Percentiles rank a stretch among this genome's conserved stretches.
These are phyloP conservation scores for Climacium dendroides DNA, from an alignment of 225 moss, liverwort and hornwort species.

Conservation along the genomic window DNA sequence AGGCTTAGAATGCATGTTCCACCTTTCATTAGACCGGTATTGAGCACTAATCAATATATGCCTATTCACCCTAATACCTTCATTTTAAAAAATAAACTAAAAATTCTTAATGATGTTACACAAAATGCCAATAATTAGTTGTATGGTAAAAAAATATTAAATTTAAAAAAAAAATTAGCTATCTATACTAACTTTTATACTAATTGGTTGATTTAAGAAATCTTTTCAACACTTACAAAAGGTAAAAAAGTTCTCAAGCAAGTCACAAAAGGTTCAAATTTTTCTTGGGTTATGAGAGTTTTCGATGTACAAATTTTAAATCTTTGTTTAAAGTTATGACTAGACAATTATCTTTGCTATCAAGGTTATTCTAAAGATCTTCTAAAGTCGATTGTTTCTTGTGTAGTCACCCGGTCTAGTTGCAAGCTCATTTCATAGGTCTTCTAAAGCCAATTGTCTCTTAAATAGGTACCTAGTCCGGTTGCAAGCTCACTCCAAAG, in stretches of 20 bases:
- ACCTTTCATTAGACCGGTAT: fast-evolving
- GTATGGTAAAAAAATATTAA: not conserved
- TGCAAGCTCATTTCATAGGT: too few species aligned
- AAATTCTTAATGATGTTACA: not conserved
- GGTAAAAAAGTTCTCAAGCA: not conserved
- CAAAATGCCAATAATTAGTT: not conserved
- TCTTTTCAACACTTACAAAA: not conserved
- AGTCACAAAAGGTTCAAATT: not conserved
- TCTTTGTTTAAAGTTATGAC: too few species aligned
- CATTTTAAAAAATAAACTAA: not conserved
- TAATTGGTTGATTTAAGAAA: not conserved
- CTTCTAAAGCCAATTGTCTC: too few species aligned
- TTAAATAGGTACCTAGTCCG: too few species aligned
- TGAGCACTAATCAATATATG: not conserved
- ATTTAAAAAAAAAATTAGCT: not conserved
- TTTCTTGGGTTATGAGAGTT: fast-evolving
- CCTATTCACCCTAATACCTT: too few species aligned
- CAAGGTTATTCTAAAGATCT: too few species aligned
- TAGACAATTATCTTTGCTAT: too few species aligned
- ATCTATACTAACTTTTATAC: not conserved
- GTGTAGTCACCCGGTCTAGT: too few species aligned
- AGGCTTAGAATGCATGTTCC: fast-evolving
- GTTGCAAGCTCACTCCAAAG: too few species aligned
- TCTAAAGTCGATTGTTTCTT: too few species aligned
- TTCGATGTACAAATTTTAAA: not conserved